Percentiles rank a stretch among this genome's conserved stretches.
Evolutionary conservation across 176 grass and related monocot species (phyloP).

Genomic region (Carex littledalei): DNA sequence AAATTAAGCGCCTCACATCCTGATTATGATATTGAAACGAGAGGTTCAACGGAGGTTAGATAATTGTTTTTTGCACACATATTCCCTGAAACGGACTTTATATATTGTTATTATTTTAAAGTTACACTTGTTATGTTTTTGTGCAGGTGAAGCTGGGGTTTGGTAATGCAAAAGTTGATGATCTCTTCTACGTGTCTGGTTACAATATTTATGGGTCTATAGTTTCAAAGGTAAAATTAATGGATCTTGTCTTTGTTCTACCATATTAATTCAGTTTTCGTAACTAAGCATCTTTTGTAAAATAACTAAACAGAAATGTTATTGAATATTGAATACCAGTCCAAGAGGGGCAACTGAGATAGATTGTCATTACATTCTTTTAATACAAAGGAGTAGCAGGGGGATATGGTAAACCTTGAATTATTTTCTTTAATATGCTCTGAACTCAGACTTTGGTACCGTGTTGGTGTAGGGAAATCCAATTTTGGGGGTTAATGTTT

Average conservation of each 20-base stretch:
- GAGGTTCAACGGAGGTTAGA: constrained; percentile 69
- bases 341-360: background rate
- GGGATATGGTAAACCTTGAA: background rate
- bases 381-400: background rate
- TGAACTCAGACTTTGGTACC: background rate
- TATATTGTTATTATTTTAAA: constrained; percentile 25
- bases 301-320: background rate
- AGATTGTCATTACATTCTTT: background rate
- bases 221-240: constrained; percentile 67
- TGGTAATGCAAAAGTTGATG: constrained; percentile 69
- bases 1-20: constrained; percentile 70
- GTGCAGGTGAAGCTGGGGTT: constrained; percentile 78
- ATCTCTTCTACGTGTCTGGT: constrained; percentile 83
- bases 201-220: constrained; percentile 84
- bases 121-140: constrained; percentile 13
- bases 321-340: background rate
- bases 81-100: background rate
- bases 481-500: constrained; percentile 85
- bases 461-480: constrained; percentile 65
- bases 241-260: background rate
- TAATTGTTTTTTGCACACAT: constrained; percentile 11
- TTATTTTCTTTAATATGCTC: background rate
- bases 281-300: background rate
- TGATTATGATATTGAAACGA: constrained; percentile 67
- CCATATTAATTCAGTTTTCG: background rate